Percentiles rank a stretch among this genome's conserved stretches.
These are phyloP conservation scores for Aspergillus novoparasiticus DNA, from an alignment of 2,329 filamentous ascomycete species.

Conservation along the genomic window DNA sequence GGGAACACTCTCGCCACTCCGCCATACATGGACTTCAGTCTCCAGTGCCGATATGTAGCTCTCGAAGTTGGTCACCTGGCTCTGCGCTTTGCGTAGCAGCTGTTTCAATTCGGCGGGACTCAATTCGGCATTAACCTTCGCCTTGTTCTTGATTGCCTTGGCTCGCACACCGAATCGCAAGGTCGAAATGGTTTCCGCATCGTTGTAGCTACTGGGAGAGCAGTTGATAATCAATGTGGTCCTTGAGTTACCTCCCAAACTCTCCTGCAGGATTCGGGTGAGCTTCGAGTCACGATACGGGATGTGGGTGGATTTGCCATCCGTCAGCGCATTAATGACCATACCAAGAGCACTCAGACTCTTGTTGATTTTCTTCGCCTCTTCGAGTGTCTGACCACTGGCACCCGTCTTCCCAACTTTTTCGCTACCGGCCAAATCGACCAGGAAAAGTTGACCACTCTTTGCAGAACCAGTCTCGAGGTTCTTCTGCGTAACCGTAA, in stretches of 20 bases:
- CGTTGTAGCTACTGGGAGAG: constrained; percentile 98
- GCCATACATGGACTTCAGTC: constrained; percentile 83
- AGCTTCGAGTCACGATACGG: constrained; percentile 98
- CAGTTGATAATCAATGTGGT: constrained; percentile 99
- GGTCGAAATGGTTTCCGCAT: constrained; percentile 89
- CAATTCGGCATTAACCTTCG: constrained; percentile 98
- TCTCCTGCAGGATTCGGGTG: constrained; percentile 95
- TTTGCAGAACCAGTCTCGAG: constrained; percentile 94
- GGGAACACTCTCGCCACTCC: constrained; percentile 82
- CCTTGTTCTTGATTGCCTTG: constrained; percentile 99
- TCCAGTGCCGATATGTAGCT: constrained; percentile 82
- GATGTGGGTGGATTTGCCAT: constrained; percentile 94
- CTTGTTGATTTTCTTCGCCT: constrained; percentile 99
- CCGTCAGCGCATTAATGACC: constrained; percentile 97
- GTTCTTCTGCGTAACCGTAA: constrained; percentile 97
- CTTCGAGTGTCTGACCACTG: constrained; percentile 93
- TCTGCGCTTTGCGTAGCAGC: constrained; percentile 88
- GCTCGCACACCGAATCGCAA: constrained; percentile 93
- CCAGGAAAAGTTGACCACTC: constrained; percentile 93
- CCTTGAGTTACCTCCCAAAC: constrained; percentile 92
- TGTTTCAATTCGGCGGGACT: constrained; percentile 94
- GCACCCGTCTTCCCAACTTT: constrained; percentile 99
- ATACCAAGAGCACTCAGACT: constrained; percentile 96
- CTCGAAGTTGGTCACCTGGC: constrained; percentile 85
- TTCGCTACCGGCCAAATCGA: constrained; percentile 97